phyloP scores from a whole-genome alignment of 345 rosid species.

The Eucalyptus erythrocorys region DNA sequence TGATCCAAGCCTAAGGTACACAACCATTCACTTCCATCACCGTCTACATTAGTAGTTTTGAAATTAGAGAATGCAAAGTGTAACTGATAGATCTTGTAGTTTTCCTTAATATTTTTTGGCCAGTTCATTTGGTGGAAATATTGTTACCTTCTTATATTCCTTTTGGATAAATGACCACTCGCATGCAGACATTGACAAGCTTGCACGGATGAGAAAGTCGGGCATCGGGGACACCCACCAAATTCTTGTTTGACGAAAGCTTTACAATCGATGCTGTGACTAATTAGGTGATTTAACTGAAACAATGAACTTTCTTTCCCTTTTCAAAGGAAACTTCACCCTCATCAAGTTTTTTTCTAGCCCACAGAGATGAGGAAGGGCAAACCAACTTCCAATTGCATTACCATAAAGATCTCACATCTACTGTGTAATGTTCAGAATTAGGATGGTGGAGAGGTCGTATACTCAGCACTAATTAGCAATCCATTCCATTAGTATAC shows the following conservation, averaged over 20 bases:
- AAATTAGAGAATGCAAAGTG: neutral
- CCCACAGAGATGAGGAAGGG: neutral
- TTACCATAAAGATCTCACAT: neutral
- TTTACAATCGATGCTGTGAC: neutral
- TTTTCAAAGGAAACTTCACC: neutral
- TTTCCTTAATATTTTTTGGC: neutral
- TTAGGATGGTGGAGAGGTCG: neutral
- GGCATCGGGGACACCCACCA: neutral
- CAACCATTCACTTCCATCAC: neutral
- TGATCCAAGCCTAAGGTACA: neutral
- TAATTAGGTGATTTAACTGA: neutral
- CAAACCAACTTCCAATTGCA: neutral
- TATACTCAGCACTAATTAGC: neutral
- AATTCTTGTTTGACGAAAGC: neutral
- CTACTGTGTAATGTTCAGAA: neutral
- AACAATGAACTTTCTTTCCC: neutral
- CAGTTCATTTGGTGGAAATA: neutral
- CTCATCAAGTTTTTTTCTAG: neutral
- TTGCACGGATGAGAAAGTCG: neutral
- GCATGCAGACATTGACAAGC: neutral
- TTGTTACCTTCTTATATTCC: neutral
- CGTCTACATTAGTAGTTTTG: neutral
- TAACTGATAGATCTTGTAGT: neutral
- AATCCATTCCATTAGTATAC: neutral
- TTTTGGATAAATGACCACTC: neutral